Percentiles rank a stretch among this genome's conserved stretches.
Evolutionary conservation across 352 stramenopile genomes (phyloP).

Genomic region (Pythium dissimile): DNA sequence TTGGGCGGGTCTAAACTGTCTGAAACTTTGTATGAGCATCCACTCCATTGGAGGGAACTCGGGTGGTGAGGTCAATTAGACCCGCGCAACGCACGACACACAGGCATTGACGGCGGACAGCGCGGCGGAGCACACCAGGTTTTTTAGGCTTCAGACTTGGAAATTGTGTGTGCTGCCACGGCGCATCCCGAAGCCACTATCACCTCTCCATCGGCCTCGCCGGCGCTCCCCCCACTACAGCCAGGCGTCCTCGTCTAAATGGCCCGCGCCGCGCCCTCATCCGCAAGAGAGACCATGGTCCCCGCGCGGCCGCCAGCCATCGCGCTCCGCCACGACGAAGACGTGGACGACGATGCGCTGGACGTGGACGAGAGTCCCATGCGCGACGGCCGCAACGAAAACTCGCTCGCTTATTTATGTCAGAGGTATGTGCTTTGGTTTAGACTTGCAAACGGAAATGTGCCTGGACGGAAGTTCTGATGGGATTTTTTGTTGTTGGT

Average conservation of each 20-base stretch:
- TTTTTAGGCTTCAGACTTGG: conserved; percentile 11
- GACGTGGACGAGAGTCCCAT: conserved; percentile 23
- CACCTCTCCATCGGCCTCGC: no score
- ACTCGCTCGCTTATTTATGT: conserved; percentile 30
- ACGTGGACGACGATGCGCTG: conserved; percentile 13
- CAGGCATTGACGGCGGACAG: conserved; percentile 16
- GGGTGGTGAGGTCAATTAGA: conserved; percentile 19
- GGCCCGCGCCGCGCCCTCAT: neutral
- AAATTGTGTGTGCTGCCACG: conserved; percentile 1
- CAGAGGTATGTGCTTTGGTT: conserved; percentile 12
- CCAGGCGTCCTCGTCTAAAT: no score
- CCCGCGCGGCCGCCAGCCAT: conserved; percentile 13
- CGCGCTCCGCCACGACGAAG: conserved; percentile 11
- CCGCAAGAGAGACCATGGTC: conserved; percentile 9
- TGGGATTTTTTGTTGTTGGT: neutral
- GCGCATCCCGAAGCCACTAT: neutral
- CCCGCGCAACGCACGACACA: conserved; percentile 22
- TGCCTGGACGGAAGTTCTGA: neutral
- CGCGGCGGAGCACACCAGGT: neutral
- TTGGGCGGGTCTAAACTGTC: conserved; percentile 12
- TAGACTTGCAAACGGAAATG: neutral
- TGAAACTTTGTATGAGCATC: conserved; percentile 23
- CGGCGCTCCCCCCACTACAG: no score
- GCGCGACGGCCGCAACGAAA: conserved; percentile 28
- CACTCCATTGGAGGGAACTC: conserved; percentile 17